Evolutionary conservation across 305 asterid species (phyloP), one percentile per base, ranked within the genome.

Genomic region (Fraxinus platypoda): DNA sequence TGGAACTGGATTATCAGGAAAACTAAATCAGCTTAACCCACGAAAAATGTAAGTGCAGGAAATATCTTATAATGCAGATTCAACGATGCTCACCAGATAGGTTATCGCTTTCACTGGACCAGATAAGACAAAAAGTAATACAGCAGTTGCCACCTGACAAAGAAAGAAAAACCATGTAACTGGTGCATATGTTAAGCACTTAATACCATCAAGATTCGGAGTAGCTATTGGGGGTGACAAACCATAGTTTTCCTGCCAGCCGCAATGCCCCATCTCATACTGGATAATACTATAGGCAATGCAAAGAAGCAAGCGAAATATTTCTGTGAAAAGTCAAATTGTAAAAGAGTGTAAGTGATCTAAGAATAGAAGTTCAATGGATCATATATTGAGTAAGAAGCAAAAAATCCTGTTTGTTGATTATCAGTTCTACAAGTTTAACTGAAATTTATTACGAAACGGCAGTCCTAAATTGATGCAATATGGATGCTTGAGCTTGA

Each of bases 181-280:
- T 59, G 49, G 41, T 71, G 35, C 59, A 66, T 46, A 68, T 49
- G 15, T 49, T 71, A 52, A 83, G 15, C 33, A 41, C 33, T 66
- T 30, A 78, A 26, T 19, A 78, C 34, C 4, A 75, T 73, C 72
- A 62, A 25, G 33, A 59, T 82, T 28, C 25, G 13, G 8, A 76
- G 46, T 57, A 84, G 73, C 23, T 12, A 17, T 3, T 62, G 12
- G 74, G 46, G 30, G 64, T 38, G 33, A 49, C 84, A 76, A 83
- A 96, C 99, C 98, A 96, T 94, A 78, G 97, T 94, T 89, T 94
- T 96, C 86, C 99, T 90, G 37, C 97, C 99, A 78, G 98, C 98
- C 72, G 94, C 91, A 86, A 90, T 54, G 21, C 97, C 99, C 99
- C 99, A 93, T 92, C 93, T 90, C 93, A 94, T 89, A 75, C 98